Evolutionary conservation across 108 stramenopile species (phyloP).

Genomic region (Craspedostauros australis): DNA sequence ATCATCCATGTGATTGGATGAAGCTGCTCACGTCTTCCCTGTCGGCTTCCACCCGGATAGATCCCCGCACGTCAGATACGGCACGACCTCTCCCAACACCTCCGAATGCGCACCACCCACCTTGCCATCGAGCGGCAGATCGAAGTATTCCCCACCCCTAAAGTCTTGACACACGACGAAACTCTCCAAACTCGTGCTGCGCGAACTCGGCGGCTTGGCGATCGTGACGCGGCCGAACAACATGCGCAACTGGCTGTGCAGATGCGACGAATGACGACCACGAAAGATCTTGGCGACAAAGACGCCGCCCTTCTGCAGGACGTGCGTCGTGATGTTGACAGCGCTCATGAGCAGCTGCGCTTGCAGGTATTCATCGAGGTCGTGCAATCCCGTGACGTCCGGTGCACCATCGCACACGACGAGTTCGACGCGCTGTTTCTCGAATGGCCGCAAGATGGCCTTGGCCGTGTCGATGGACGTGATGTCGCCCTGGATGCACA

Average conservation of each 20-base stretch:
- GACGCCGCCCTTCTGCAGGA: slow-evolving; percentile 77
- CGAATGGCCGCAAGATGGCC: slow-evolving; percentile 65
- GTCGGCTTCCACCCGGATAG: slow-evolving; percentile 46
- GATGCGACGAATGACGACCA: slow-evolving; percentile 81
- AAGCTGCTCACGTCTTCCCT: too few species aligned
- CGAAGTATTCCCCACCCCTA: slow-evolving; percentile 28
- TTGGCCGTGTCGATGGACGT: slow-evolving; percentile 80
- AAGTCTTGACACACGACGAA: slow-evolving; percentile 91
- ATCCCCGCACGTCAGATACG: slow-evolving; percentile 74
- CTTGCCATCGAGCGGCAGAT: slow-evolving; percentile 59
- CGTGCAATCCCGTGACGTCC: slow-evolving; percentile 95
- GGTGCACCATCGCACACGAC: slow-evolving; percentile 99
- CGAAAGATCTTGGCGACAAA: slow-evolving; percentile 99
- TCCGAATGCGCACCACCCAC: too few species aligned
- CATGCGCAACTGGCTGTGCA: slow-evolving; percentile 87
- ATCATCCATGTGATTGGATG: too few species aligned
- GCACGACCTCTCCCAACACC: too few species aligned
- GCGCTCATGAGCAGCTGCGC: slow-evolving; percentile 90
- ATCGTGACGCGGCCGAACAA: slow-evolving; percentile 79
- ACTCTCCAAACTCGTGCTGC: slow-evolving; percentile 83
- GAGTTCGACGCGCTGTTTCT: slow-evolving; percentile 73
- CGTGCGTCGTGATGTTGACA: slow-evolving; percentile 87
- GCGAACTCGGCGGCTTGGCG: slow-evolving; percentile 84
- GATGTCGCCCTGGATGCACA: slow-evolving; percentile 91
- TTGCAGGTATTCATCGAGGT: slow-evolving; percentile 94